Conservation (phyloP, 306 rosid genomes). For the Medicago ruthenica region DNA sequence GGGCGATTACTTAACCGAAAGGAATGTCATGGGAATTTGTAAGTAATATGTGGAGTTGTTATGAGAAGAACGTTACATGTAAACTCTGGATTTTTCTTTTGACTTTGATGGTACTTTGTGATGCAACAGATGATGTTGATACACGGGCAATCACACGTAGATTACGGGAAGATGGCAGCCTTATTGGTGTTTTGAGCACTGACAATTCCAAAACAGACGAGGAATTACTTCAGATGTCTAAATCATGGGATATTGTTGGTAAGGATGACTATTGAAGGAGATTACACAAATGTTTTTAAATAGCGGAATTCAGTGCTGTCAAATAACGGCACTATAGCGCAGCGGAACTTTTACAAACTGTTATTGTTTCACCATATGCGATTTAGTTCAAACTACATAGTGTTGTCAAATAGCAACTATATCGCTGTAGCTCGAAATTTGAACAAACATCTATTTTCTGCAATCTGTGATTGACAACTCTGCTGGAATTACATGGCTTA, state of each 20-base stretch:
- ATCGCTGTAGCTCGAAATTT: no score
- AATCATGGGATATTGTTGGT: constrained; percentile 97
- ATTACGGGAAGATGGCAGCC: constrained; percentile 93
- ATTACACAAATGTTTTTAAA: constrained; percentile 14
- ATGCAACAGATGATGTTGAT: constrained; percentile 87
- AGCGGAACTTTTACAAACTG: no score
- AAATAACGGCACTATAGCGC: no score
- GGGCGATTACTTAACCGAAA: constrained; percentile 75
- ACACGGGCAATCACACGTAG: constrained; percentile 95
- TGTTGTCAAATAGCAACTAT: no score
- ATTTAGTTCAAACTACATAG: no score
- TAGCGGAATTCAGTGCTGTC: no score
- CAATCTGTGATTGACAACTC: no score
- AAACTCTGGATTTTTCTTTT: constrained; percentile 7
- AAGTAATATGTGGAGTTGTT: constrained; percentile 51
- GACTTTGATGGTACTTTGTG: constrained; percentile 37
- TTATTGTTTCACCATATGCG: no score
- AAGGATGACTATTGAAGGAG: constrained; percentile 42
- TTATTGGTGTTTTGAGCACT: constrained; percentile 91
- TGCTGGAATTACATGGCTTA: constrained; percentile 18
- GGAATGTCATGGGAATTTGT: constrained; percentile 98
- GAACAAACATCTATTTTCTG: no score
- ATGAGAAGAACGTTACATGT: constrained; percentile 9
- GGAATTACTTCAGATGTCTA: constrained; percentile 81
- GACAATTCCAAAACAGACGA: constrained; percentile 78